Evolutionary conservation across 257 asterid species (phyloP), one percentile per base, ranked within the genome.

Genomic region (Scutellaria minor): DNA sequence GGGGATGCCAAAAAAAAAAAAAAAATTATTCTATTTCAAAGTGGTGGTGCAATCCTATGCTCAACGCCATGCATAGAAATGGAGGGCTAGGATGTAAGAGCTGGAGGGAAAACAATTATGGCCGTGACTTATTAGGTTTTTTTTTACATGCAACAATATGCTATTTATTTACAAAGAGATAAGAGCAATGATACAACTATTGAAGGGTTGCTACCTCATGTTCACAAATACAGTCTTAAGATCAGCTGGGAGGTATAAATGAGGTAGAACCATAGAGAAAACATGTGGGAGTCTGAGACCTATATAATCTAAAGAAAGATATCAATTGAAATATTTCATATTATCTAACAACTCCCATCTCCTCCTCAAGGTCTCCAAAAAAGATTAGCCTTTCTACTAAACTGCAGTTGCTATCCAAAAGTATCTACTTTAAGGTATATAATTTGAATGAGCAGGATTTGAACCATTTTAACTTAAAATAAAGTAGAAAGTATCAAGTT

Each of bases 361-460:
- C 46, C 75, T 44, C n/a, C 20, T 54, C 44, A 7, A 44, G 75
- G 57, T 24, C 7, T n/a, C 56, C 47, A 24, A 1, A 70, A n/a
- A 48, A 14, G 54, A 60, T 56, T 7, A 56, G 39, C 31, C 66
- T 24, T 56, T 22, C 50, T 37, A 56, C 18, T 5, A 9, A 63
- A 55, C n/a, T 47, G 48, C 20, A 51, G 22, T 8, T 53, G 57
- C 22, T 22, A 13, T 53, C 69, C 22, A 2, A 52, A 60, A 42
- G 9, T 50, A 35, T 18, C 64, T 51, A 41, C 14, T 52, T 40
- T 22, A 10, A 18, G 11, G 27, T 42, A 47, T 27, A 59, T 40
- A 11, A 22, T 24, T 22, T 39, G 64, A 72, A 48, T 41, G n/a
- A 41, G 71, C 65, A 48, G 64, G 64, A 54, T 27, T 13, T 55